These are phyloP conservation scores for Pseudotulostoma volvatum DNA, from an alignment of 495 filamentous ascomycete species.

Conservation along the genomic window DNA sequence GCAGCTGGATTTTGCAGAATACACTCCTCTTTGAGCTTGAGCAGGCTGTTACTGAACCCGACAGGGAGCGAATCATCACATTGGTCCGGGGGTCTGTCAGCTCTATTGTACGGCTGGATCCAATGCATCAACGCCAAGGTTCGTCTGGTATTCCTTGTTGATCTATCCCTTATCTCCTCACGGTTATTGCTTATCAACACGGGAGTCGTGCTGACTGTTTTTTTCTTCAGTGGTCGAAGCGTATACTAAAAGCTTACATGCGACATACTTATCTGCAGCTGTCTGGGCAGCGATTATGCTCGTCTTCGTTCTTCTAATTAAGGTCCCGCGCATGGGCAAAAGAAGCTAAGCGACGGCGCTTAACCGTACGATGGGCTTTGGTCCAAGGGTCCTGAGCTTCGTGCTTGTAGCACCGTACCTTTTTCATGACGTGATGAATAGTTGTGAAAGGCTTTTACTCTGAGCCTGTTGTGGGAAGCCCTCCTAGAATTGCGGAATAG, in stretches of 20 bases:
- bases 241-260: slow-evolving; percentile 39
- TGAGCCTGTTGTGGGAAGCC: too few species aligned
- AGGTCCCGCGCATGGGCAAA: slow-evolving; percentile 36
- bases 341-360: slow-evolving; percentile 10
- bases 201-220: too few species aligned
- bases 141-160: slow-evolving; percentile 3
- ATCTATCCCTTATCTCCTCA: too few species aligned
- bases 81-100: slow-evolving; percentile 39
- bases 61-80: slow-evolving; percentile 34
- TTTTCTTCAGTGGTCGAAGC: slow-evolving; percentile 34
- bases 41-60: slow-evolving; percentile 34
- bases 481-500: too few species aligned
- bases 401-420: too few species aligned
- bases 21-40: slow-evolving; percentile 42
- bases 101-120: slow-evolving; percentile 31
- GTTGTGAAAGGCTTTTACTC: too few species aligned
- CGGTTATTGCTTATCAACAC: too few species aligned
- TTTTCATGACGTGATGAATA: too few species aligned
- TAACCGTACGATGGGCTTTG: too few species aligned
- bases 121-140: slow-evolving; percentile 37
- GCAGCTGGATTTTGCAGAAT: slow-evolving; percentile 64
- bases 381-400: too few species aligned
- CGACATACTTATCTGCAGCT: slow-evolving; percentile 36
- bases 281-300: slow-evolving; percentile 34
- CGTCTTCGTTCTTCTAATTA: slow-evolving; percentile 32